phyloP scores from a whole-genome alignment of 768 basidiomycete species.

The Boletus fagicola region DNA sequence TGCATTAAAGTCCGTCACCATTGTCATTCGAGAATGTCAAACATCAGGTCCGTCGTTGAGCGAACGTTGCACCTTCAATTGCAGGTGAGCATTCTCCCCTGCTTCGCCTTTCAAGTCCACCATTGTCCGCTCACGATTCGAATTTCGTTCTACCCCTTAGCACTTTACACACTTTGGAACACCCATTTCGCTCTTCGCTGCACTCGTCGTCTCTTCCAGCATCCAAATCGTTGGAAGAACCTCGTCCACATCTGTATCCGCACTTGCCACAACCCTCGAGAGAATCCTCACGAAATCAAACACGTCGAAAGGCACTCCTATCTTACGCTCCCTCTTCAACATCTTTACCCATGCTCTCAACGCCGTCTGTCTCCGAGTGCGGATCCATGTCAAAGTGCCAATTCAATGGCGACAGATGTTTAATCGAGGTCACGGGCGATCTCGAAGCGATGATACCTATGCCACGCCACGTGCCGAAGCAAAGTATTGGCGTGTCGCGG shows the following conservation, averaged over 20 bases:
- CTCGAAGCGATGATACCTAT: slow-evolving; percentile 16
- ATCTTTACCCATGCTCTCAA: slow-evolving; percentile 15
- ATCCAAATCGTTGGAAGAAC: slow-evolving; percentile 6
- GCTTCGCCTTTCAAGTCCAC: background rate
- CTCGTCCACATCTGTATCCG: background rate
- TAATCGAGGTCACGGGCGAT: background rate
- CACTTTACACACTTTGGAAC: slow-evolving; percentile 1
- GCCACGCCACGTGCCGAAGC: slow-evolving; percentile 26
- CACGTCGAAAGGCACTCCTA: background rate
- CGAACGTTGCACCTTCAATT: slow-evolving; percentile 4
- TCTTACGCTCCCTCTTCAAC: slow-evolving; percentile 9
- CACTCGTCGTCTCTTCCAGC: slow-evolving; percentile 12
- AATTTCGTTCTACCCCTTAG: background rate
- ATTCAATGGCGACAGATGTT: slow-evolving; percentile 10
- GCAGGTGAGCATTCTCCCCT: slow-evolving; percentile 6
- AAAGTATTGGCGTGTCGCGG: slow-evolving; percentile 33
- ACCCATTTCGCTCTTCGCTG: slow-evolving; percentile 2
- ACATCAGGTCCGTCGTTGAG: slow-evolving; percentile 13
- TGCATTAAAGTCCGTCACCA: background rate
- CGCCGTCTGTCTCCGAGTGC: slow-evolving; percentile 15
- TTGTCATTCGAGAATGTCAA: background rate
- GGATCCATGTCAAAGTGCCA: slow-evolving; percentile 10
- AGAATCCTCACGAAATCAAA: slow-evolving; percentile 5
- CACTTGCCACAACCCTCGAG: slow-evolving; percentile 4
- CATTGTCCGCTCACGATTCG: background rate